Base-by-base conservation (phyloP, 2,329 filamentous ascomycete species). In the Zopfia rhizophila region DNA sequence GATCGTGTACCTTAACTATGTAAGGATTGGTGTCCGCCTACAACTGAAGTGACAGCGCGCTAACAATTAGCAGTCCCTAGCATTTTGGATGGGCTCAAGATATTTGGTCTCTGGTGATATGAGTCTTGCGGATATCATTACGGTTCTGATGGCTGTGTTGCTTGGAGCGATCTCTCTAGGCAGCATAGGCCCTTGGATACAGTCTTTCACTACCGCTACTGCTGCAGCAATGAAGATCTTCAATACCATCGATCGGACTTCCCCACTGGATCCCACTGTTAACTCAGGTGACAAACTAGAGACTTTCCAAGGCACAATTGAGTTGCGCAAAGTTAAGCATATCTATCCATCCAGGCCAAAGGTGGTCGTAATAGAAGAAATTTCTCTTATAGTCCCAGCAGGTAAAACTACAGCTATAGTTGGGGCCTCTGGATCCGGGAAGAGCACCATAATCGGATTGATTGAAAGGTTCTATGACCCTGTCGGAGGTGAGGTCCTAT, bases 391-490 rank as follows among this genome's bases (percentile, higher is more conserved):
- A 1, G 86, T 96, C 25, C 90, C 91, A 3, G 90, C 91, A 7
- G 91, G 91, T 16, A 95, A 95, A 75, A 90, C 87, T 3, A 96
- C 91, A 3, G 92, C 92, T 2, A 77, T 97, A 11, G 92, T 92
- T 91, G 44, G 89, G 91, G 1, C 91, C 1, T 96, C 91, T 16
- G 93, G 93, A 5, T 94, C 88, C 27, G 93, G 93, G 24, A 97
- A 97, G 75, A 92, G 88, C 63, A 97, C 93, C 0, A 90, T 97
- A 51, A 87, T 97, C 17, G 91, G 91, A 8, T 78, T 97, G 19
- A 86, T 97, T 1, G 92, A 97, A 72, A 84, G 93, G 14, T 97
- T 97, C 69, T 97, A 97, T 68, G 85, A 91, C 49, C 91, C 92
- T 1, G 87, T 95, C 7, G 72, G 77, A 7, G 90, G 90, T 3